A percentile compares a stretch with the other conserved stretches of the same genome.
Conservation (phyloP, 2,329 filamentous ascomycete species). For the Claviceps fusiformis region DNA sequence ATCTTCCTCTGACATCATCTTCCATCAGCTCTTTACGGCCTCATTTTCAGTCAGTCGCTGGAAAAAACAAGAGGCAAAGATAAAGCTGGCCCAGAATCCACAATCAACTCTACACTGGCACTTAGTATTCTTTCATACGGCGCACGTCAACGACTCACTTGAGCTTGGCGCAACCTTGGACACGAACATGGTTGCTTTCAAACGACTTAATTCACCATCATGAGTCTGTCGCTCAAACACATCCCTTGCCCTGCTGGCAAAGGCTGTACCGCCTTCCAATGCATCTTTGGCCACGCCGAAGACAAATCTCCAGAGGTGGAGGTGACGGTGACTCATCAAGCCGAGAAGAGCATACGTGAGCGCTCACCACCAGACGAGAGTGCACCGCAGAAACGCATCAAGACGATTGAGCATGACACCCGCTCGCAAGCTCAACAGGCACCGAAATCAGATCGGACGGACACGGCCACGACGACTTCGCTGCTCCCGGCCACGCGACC, state of each 20-base stretch:
- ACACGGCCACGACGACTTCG: background rate
- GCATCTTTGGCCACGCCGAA: conserved; percentile 33
- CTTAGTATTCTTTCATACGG: background rate
- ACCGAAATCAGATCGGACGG: too few species aligned
- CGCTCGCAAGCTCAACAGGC: background rate
- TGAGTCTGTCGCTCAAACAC: conserved; percentile 31
- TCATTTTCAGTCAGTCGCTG: background rate
- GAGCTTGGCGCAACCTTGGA: background rate
- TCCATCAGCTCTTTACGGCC: background rate
- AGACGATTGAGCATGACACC: conserved; percentile 9
- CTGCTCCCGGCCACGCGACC: conserved; percentile 14
- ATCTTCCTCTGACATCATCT: background rate
- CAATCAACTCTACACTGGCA: background rate
- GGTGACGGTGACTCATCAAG: conserved; percentile 4
- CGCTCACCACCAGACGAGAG: conserved; percentile 12
- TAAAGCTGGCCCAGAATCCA: background rate
- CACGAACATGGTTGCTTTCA: background rate
- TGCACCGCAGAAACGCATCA: conserved; percentile 18
- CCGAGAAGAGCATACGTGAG: background rate
- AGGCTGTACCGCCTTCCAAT: conserved; percentile 34
- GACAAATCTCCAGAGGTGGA: conserved; percentile 14
- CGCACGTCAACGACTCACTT: background rate
- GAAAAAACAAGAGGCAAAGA: background rate
- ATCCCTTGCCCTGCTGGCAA: conserved; percentile 37
- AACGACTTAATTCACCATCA: conserved; percentile 7